A percentile compares a stretch with the other conserved stretches of the same genome.
Evolutionary conservation across 345 rosid species (phyloP).

Genomic region (Noccaea bulbosa): DNA sequence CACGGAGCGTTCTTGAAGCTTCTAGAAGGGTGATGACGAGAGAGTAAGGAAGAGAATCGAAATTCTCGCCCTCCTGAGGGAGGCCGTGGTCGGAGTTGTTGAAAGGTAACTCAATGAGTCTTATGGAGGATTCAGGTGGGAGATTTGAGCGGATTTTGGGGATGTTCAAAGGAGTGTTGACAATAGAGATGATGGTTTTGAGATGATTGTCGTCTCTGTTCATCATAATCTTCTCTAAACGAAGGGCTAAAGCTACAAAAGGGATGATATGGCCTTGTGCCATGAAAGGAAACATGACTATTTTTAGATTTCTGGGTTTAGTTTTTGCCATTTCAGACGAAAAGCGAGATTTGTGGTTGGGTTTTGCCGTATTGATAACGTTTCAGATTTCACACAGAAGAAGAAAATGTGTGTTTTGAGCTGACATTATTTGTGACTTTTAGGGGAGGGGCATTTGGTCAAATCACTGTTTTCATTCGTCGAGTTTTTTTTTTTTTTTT

Average conservation of each 20-base stretch:
- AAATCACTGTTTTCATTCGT: background rate
- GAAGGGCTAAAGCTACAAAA: conserved; percentile 69
- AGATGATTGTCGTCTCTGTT: conserved; percentile 11
- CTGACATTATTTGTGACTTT: background rate
- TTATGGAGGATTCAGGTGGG: conserved; percentile 57
- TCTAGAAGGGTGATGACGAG: conserved; percentile 56
- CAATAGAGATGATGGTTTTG: conserved; percentile 44
- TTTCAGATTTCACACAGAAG: conserved; percentile 17
- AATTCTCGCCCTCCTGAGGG: conserved; percentile 70
- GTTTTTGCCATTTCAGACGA: conserved; percentile 5
- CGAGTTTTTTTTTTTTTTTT: background rate
- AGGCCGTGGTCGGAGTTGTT: conserved; percentile 65
- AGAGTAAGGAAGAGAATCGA: conserved; percentile 67
- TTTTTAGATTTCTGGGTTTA: conserved; percentile 36
- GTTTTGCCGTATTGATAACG: background rate
- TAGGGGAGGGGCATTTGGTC: background rate
- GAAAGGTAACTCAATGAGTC: conserved; percentile 65
- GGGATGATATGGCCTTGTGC: conserved; percentile 85
- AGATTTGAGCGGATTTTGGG: conserved; percentile 53
- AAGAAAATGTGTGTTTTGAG: background rate
- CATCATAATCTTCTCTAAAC: conserved; percentile 45
- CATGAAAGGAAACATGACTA: conserved; percentile 81
- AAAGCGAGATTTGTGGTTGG: background rate
- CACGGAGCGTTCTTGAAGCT: conserved; percentile 59
- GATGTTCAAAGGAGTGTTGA: conserved; percentile 70